Evolutionary conservation across 305 asterid genomes (phyloP).

Genomic region (Solanum hybrid): DNA sequence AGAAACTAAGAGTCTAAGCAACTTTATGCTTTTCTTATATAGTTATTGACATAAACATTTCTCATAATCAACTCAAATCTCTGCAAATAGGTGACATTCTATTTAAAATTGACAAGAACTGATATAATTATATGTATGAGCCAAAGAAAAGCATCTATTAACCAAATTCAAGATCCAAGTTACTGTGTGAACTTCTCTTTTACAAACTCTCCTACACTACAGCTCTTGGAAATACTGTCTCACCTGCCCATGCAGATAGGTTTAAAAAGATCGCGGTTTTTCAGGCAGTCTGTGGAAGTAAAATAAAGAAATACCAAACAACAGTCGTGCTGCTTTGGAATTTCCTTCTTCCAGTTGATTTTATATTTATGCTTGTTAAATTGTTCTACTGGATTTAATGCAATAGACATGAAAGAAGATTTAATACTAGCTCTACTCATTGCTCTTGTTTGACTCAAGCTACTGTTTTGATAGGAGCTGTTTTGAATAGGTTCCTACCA

Average conservation of each 20-base stretch:
- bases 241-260: neutral
- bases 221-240: neutral
- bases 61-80: neutral
- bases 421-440: neutral
- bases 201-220: neutral
- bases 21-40: neutral
- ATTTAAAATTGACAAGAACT: neutral
- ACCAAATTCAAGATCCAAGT: neutral
- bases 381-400: neutral
- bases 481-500: conserved; percentile 31
- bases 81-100: neutral
- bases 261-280: neutral
- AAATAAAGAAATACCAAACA: neutral
- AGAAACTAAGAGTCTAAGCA: neutral
- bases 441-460: conserved; percentile 5
- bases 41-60: neutral
- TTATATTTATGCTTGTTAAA: neutral
- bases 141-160: neutral
- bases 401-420: neutral
- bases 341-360: neutral
- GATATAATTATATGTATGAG: neutral
- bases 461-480: conserved; percentile 35
- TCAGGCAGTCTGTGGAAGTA: neutral
- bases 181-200: neutral
- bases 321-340: neutral